Conservation (phyloP, 108 stramenopile species). For the Parmales sp. region DNA sequence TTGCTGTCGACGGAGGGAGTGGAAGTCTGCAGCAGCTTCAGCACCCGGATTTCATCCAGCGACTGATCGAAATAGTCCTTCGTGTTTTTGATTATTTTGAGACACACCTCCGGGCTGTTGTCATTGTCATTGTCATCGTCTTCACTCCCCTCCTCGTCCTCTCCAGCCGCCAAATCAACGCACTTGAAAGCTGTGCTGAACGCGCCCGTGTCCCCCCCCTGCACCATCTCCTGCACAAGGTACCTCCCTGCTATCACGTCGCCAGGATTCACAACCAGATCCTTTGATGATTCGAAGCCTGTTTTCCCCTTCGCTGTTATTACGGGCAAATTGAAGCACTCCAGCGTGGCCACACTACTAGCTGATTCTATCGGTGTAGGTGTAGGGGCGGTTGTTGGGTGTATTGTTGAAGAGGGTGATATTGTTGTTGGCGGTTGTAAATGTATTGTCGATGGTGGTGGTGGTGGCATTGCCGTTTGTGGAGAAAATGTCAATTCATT, state of each 20-base stretch:
- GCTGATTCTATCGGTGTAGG: conserved; percentile 53
- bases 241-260: conserved; percentile 82
- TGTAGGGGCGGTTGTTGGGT: conserved; percentile 58
- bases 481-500: conserved; percentile 12
- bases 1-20: conserved; percentile 49
- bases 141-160: conserved; percentile 41
- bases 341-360: conserved; percentile 53
- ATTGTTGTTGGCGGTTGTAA: not conserved
- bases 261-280: conserved; percentile 60
- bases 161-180: conserved; percentile 59
- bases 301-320: conserved; percentile 75
- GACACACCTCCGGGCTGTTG: conserved; percentile 67
- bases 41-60: conserved; percentile 94
- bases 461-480: not conserved
- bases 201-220: conserved; percentile 89
- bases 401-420: not conserved
- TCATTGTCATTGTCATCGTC: not conserved
- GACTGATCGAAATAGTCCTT: conserved; percentile 99
- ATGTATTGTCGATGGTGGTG: not conserved
- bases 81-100: conserved; percentile 97
- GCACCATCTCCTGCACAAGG: conserved; percentile 73
- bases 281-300: conserved; percentile 78
- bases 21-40: conserved; percentile 71
- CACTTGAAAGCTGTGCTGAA: conserved; percentile 89
- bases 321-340: conserved; percentile 66